Conservation (phyloP, 2,329 filamentous ascomycete species). For the Pezicula rhizophila region DNA sequence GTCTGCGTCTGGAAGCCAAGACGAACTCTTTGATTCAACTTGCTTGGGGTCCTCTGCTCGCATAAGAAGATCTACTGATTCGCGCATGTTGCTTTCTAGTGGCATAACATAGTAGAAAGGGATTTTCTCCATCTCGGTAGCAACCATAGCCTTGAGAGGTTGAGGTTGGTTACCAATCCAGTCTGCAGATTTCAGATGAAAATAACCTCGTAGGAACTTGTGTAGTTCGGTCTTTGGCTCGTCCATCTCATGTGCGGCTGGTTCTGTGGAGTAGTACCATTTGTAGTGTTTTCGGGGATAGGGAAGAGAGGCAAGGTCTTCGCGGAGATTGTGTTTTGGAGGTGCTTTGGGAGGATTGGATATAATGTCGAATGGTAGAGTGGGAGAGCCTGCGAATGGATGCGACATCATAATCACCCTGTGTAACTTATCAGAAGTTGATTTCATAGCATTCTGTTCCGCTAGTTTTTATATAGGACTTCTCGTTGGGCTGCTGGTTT, state of each 20-base stretch:
- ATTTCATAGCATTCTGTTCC: too few relatives aligned
- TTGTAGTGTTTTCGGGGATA: constrained; percentile 65
- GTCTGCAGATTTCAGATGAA: constrained; percentile 60
- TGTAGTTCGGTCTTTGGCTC: constrained; percentile 45
- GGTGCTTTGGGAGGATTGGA: constrained; percentile 20
- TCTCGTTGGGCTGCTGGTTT: too few relatives aligned
- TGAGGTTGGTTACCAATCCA: constrained; percentile 50
- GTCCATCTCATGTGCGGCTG: constrained; percentile 42
- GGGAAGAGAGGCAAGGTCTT: constrained; percentile 44
- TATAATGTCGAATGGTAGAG: constrained; percentile 42
- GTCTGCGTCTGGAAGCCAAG: constrained; percentile 54
- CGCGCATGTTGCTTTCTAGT: constrained; percentile 49
- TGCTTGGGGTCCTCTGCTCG: constrained; percentile 36
- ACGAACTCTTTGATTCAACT: constrained; percentile 28
- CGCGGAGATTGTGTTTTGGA: constrained; percentile 41
- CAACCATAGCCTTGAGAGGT: constrained; percentile 49
- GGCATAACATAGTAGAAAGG: constrained; percentile 67
- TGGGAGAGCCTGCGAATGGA: constrained; percentile 50
- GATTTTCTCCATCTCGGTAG: constrained; percentile 50
- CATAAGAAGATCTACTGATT: constrained; percentile 51
- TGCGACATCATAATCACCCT: constrained; percentile 57
- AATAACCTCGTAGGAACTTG: constrained; percentile 59
- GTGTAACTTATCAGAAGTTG: not conserved
- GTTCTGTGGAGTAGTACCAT: constrained; percentile 52
- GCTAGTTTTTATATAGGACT: too few relatives aligned